Percentiles rank a stretch among this genome's conserved stretches.
Evolutionary conservation across 2,329 filamentous ascomycete genomes (phyloP).

Genomic region (Fonsecaea multimorphosa): DNA sequence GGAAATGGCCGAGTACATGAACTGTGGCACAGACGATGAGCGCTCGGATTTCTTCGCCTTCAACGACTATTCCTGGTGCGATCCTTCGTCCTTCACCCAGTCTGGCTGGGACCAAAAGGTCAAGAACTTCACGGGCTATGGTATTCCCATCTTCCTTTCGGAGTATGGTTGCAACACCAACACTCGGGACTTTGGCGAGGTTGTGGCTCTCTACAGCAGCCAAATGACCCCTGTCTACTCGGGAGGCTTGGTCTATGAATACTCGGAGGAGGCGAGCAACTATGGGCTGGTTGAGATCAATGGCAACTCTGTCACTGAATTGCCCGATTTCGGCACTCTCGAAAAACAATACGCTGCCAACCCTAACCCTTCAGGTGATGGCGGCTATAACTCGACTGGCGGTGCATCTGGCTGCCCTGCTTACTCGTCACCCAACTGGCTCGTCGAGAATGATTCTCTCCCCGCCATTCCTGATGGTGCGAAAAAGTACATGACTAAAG

Average conservation of each 20-base stretch:
- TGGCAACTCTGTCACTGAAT: conserved; percentile 61
- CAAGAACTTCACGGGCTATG: conserved; percentile 83
- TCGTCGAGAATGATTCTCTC: conserved; percentile 59
- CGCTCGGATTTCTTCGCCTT: conserved; percentile 89
- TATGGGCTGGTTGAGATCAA: conserved; percentile 78
- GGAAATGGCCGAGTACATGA: conserved; percentile 89
- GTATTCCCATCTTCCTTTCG: conserved; percentile 89
- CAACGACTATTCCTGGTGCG: conserved; percentile 90
- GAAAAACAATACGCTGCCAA: conserved; percentile 59
- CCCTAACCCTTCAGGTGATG: conserved; percentile 60
- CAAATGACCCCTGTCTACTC: conserved; percentile 92
- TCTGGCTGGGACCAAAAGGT: conserved; percentile 91
- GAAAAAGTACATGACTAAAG: conserved; percentile 62
- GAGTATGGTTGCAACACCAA: conserved; percentile 91
- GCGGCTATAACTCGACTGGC: conserved; percentile 64
- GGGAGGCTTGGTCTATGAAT: conserved; percentile 95
- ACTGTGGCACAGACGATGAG: conserved; percentile 83
- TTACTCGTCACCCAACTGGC: conserved; percentile 60
- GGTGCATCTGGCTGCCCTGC: conserved; percentile 61
- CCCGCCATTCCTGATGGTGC: conserved; percentile 64
- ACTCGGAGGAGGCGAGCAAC: conserved; percentile 76
- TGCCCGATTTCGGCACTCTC: conserved; percentile 67
- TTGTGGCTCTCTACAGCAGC: conserved; percentile 76
- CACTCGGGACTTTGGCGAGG: conserved; percentile 79
- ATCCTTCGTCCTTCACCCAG: conserved; percentile 68